A percentile compares a stretch with the other conserved stretches of the same genome.
These are phyloP conservation scores for Ormosia semicastrata DNA, from an alignment of 306 rosid genomes.

Conservation along the genomic window DNA sequence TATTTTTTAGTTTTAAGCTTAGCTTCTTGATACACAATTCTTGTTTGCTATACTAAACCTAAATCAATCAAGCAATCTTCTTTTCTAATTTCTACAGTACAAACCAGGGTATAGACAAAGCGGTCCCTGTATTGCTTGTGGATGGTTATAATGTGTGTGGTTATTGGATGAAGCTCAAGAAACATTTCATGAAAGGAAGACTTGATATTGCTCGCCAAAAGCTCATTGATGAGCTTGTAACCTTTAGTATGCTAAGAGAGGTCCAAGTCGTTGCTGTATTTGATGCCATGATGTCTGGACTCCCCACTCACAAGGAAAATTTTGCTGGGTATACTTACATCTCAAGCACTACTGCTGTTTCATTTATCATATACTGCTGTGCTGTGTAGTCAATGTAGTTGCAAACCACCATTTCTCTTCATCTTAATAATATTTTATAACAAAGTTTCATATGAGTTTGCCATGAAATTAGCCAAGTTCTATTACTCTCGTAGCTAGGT, in stretches of 20 bases:
- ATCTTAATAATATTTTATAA: not conserved
- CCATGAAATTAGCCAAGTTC: not conserved
- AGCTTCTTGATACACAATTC: too few species aligned
- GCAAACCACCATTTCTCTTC: not conserved
- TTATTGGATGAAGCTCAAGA: constrained; percentile 88
- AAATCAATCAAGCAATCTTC: too few species aligned
- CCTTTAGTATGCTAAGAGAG: constrained; percentile 82
- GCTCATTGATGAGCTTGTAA: constrained; percentile 76
- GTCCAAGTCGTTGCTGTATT: constrained; percentile 87
- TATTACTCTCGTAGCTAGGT: not conserved
- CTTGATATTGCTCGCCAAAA: constrained; percentile 85
- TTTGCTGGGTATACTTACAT: constrained; percentile 52
- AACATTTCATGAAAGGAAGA: constrained; percentile 68
- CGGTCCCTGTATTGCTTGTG: constrained; percentile 83
- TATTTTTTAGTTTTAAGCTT: too few species aligned
- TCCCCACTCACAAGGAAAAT: constrained; percentile 75
- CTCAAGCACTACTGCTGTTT: not conserved
- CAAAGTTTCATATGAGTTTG: not conserved
- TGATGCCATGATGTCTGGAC: constrained; percentile 95
- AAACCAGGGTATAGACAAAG: constrained; percentile 65
- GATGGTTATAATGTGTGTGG: constrained; percentile 97
- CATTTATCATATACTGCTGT: not conserved
- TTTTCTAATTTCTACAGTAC: constrained; percentile 39
- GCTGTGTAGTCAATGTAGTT: not conserved
- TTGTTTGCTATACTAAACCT: too few species aligned